Evolutionary conservation across 768 basidiomycete genomes (phyloP).

Genomic region (Boletus pseudopeckii): DNA sequence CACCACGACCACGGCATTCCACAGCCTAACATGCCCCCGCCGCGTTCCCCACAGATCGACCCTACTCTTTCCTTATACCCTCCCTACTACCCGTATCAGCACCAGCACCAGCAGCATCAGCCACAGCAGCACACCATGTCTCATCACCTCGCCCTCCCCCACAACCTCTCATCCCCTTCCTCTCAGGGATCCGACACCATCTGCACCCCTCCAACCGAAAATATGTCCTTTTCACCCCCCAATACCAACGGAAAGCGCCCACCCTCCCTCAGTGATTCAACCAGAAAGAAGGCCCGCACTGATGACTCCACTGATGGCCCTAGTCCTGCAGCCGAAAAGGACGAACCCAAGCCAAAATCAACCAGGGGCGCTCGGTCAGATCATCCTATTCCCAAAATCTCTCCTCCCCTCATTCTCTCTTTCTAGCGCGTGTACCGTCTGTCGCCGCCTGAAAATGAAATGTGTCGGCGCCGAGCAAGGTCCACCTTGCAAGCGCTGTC

Average conservation of each 20-base stretch:
- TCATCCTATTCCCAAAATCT: background rate
- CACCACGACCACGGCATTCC: slow-evolving; percentile 42
- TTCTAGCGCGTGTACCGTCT: slow-evolving; percentile 83
- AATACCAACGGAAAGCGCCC: slow-evolving; percentile 67
- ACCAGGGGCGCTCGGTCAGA: slow-evolving; percentile 81
- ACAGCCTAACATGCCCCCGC: slow-evolving; percentile 39
- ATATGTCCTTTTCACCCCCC: slow-evolving; percentile 47
- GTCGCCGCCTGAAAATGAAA: slow-evolving; percentile 90
- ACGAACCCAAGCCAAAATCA: slow-evolving; percentile 73
- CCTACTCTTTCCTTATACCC: slow-evolving; percentile 68
- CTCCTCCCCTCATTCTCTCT: slow-evolving; percentile 11
- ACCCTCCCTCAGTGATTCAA: slow-evolving; percentile 42
- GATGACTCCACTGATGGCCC: slow-evolving; percentile 48
- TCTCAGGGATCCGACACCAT: slow-evolving; percentile 76
- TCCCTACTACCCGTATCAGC: slow-evolving; percentile 57
- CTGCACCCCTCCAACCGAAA: slow-evolving; percentile 69
- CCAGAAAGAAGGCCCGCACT: slow-evolving; percentile 58
- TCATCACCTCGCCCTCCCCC: slow-evolving; percentile 53
- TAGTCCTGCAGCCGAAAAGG: slow-evolving; percentile 56
- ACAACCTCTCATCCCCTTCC: slow-evolving; percentile 72
- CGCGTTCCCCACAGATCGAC: slow-evolving; percentile 65
- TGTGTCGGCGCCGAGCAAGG: slow-evolving; percentile 89
- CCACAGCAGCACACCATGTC: slow-evolving; percentile 47
- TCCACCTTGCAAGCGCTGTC: slow-evolving; percentile 87
- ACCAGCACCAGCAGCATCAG: slow-evolving; percentile 41